Conservation (phyloP, 352 stramenopile species). For the Phytophthora foliorum region DNA sequence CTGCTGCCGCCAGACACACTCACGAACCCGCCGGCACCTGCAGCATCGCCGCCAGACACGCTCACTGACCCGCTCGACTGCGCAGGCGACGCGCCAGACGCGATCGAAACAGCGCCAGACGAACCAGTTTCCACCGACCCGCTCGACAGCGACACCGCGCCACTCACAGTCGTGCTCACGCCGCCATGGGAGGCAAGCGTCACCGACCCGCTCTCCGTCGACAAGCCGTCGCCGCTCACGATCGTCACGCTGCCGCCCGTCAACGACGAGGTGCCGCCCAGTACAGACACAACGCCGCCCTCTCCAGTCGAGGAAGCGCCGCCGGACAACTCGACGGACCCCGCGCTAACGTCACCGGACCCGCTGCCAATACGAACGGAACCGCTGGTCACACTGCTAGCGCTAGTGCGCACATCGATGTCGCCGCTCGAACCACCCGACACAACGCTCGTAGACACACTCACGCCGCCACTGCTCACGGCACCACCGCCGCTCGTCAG, state of each 20-base stretch:
- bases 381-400: conserved; percentile 31
- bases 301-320: conserved; percentile 35
- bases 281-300: conserved; percentile 31
- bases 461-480: conserved; percentile 27
- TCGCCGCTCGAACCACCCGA: conserved; percentile 22
- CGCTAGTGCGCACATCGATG: conserved; percentile 24
- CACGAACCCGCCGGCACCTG: conserved; percentile 3
- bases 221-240: conserved; percentile 23
- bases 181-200: conserved; percentile 18
- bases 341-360: conserved; percentile 31
- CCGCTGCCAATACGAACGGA: conserved; percentile 28
- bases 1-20: conserved; percentile 1
- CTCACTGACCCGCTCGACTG: conserved; percentile 34
- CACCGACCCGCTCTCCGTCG: conserved; percentile 25
- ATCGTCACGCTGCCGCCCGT: conserved; percentile 32
- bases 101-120: conserved; percentile 28
- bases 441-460: conserved; percentile 24
- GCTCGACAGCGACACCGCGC: conserved; percentile 27
- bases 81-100: conserved; percentile 20
- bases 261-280: conserved; percentile 32
- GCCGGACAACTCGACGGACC: conserved; percentile 34
- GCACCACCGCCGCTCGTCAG: conserved; percentile 29
- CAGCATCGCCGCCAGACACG: conserved; percentile 25
- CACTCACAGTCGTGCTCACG: conserved; percentile 13
- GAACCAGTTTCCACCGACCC: conserved; percentile 21